Evolutionary conservation across 2,329 filamentous ascomycete genomes (phyloP).

Genomic region (Diaporthe citriasiana): DNA sequence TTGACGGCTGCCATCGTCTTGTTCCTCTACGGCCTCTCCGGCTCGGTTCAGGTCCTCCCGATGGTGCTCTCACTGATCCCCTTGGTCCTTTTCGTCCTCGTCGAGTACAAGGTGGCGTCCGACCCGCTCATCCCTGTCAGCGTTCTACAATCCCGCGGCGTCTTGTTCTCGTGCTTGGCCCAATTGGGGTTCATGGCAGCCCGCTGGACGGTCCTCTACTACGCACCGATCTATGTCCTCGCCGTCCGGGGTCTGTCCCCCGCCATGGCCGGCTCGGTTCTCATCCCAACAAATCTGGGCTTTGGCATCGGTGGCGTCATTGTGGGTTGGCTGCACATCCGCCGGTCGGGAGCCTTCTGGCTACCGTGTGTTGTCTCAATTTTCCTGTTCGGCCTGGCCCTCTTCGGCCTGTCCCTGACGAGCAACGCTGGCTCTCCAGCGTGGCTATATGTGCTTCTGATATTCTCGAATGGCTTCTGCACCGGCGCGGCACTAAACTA

Average conservation of each 20-base stretch:
- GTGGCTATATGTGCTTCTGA: constrained; percentile 67
- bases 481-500: constrained; percentile 85
- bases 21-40: constrained; percentile 78
- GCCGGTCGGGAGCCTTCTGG: constrained; percentile 81
- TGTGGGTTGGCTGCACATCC: constrained; percentile 82
- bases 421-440: constrained; percentile 67
- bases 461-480: constrained; percentile 79
- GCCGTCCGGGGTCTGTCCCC: constrained; percentile 79
- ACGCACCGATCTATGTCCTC: constrained; percentile 83
- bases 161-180: constrained; percentile 79
- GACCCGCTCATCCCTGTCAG: constrained; percentile 83
- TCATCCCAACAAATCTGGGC: constrained; percentile 85
- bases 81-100: constrained; percentile 68
- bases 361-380: constrained; percentile 72
- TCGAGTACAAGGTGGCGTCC: constrained; percentile 73
- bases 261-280: constrained; percentile 78
- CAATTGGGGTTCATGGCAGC: constrained; percentile 85
- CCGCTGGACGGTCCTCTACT: constrained; percentile 86
- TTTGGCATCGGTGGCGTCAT: constrained; percentile 82
- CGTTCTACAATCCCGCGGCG: constrained; percentile 77
- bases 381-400: constrained; percentile 71
- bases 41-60: constrained; percentile 70
- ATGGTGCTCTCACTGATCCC: constrained; percentile 70
- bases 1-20: constrained; percentile 77
- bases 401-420: constrained; percentile 68